Base-by-base conservation (phyloP, 2,329 filamentous ascomycete genomes). In the Aspergillus costaricaensis region DNA sequence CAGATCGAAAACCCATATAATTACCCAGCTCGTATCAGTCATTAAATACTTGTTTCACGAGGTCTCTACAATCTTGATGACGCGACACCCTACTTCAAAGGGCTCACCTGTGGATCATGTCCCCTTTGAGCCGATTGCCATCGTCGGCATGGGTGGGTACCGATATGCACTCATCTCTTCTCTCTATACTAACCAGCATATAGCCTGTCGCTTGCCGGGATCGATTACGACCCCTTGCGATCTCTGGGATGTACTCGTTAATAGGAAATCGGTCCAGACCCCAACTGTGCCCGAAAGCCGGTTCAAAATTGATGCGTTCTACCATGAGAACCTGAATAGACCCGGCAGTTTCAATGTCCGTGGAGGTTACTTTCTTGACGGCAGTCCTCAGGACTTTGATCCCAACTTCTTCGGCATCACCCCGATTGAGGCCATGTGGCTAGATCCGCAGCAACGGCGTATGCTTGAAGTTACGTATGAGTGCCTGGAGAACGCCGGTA, bases 361-460 rank as follows among this genome's bases (percentile, higher is more conserved):
- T 5, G 66, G 66, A 0, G 61, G 73, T 36, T 74, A 73, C 32
- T 56, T 76, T 0, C 38, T 71, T 19, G n/a, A 51, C 27, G 49
- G 32, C 19, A 51, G 15, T 27, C 9, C 27, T 5, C 49, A 51
- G 2, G 25, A 43, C n/a, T 43, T 51, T 2, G 49, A 38, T 15
- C 27, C 25, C 2, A 32, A 9, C 12, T 74, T 75, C 53, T 77
- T 74, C 25, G 59, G 64, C 2, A 68, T 76, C 38, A 58, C 61
- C 17, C 56, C 61, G 5, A 30, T 48, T 0, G 74, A 77, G 52
- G 65, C 67, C 0, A 67, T 61, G 36, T 56, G 59, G 9, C 41
- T 71, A 3, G 76, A 77, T 47, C 75, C 75, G 0, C 73, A 76
- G 53, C 74, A 76, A 54, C 60, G 72, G 7, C 62, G 68, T 2